Conservation (phyloP, 177 flowering plant genomes). For the Vitis hybrid region DNA sequence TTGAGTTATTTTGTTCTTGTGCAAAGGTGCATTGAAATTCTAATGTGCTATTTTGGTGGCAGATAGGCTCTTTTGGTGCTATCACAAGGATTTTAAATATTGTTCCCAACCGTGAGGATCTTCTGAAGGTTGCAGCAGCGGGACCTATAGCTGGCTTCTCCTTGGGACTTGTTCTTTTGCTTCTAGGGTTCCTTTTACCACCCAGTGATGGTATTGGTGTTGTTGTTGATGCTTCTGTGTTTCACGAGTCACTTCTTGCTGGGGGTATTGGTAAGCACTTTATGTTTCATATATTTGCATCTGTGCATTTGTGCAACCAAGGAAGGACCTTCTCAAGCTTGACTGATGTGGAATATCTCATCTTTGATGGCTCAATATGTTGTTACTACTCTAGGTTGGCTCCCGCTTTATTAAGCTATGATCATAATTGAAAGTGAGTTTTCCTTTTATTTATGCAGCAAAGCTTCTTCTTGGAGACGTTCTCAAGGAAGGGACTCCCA, state of each 20-base stretch:
- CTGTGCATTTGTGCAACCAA: background rate
- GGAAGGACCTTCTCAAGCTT: background rate
- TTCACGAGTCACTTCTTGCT: conserved; percentile 88
- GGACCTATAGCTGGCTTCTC: conserved; percentile 96
- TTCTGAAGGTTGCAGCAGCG: conserved; percentile 88
- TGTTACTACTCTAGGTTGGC: background rate
- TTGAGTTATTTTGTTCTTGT: background rate
- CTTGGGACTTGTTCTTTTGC: conserved; percentile 75
- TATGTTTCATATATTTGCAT: background rate
- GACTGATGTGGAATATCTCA: background rate
- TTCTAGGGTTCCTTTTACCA: conserved; percentile 80
- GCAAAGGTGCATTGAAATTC: conserved; percentile 7
- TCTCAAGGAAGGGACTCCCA: conserved; percentile 84
- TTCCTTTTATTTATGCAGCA: conserved; percentile 41
- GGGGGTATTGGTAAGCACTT: conserved; percentile 81
- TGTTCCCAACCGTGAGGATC: conserved; percentile 88
- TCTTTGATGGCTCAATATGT: background rate
- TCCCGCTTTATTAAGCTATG: background rate
- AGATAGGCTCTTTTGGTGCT: conserved; percentile 98
- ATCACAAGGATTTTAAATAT: conserved; percentile 87
- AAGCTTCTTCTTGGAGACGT: conserved; percentile 86
- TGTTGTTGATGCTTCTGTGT: conserved; percentile 81
- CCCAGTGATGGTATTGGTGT: conserved; percentile 89
- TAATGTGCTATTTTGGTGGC: conserved; percentile 58
- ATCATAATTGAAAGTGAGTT: background rate